These are phyloP conservation scores for Cyclotella choctawhatcheeana DNA, from an alignment of 108 stramenopile genomes.

Conservation along the genomic window DNA sequence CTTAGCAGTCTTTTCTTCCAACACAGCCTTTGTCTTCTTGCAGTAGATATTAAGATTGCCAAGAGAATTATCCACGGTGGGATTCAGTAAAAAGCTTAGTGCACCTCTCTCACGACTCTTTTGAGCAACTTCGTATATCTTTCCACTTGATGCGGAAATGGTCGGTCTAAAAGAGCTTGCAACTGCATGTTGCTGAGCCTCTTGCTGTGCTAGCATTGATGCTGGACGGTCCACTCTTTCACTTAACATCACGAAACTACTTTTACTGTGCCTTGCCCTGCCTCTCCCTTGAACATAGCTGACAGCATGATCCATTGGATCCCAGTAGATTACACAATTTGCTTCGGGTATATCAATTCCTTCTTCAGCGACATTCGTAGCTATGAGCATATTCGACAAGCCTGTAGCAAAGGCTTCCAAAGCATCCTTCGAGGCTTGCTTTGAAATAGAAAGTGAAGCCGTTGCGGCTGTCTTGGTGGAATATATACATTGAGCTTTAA, in stretches of 20 bases:
- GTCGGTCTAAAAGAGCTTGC: conserved; percentile 10
- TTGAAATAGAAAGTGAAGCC: conserved; percentile 6
- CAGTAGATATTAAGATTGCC: conserved; percentile 16
- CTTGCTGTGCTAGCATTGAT: conserved; percentile 17
- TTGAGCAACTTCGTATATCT: not conserved
- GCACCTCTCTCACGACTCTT: conserved; percentile 8
- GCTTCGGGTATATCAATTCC: conserved; percentile 21
- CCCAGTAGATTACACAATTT: conserved; percentile 19
- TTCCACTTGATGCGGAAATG: not conserved
- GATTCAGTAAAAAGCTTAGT: not conserved
- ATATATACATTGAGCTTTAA: conserved; percentile 12
- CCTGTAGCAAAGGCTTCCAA: conserved; percentile 3
- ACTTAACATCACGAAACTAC: conserved; percentile 16
- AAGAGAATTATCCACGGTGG: not conserved
- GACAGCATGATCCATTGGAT: conserved; percentile 13
- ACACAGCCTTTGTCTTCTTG: conserved; percentile 19
- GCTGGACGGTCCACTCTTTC: conserved; percentile 11
- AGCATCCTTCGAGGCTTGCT: conserved; percentile 8
- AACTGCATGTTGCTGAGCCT: conserved; percentile 14
- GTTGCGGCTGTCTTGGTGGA: conserved; percentile 8
- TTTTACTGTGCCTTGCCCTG: conserved; percentile 18
- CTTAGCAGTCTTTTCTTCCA: not conserved
- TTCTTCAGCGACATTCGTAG: conserved; percentile 17
- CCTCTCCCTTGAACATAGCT: conserved; percentile 11
- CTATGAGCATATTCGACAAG: conserved; percentile 18